These are phyloP conservation scores for Chlorella sp. DNA, from an alignment of 139 green algal species.

Conservation along the genomic window DNA sequence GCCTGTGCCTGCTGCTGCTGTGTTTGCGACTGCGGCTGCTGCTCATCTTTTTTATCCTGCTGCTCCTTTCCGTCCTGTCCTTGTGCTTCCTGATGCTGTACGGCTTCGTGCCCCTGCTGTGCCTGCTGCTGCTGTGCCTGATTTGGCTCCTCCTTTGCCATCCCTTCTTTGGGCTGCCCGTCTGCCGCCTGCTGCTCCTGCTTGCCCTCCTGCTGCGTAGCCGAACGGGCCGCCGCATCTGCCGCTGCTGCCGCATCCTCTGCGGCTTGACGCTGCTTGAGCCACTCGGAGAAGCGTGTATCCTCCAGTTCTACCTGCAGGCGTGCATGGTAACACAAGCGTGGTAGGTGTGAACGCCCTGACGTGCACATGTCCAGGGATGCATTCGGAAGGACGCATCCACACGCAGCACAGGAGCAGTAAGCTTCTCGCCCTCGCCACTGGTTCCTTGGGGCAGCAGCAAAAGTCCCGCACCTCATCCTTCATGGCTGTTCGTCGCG, in stretches of 20 bases:
- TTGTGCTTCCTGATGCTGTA: too few species aligned
- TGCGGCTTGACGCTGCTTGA: not conserved
- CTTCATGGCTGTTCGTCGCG: conserved; percentile 5
- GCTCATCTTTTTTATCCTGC: not conserved
- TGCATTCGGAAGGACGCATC: too few species aligned
- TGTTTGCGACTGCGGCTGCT: not conserved
- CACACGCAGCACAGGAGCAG: too few species aligned
- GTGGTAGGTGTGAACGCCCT: too few species aligned
- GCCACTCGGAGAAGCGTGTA: not conserved
- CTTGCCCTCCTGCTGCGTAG: not conserved
- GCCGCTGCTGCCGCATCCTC: not conserved
- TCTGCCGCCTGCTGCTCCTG: not conserved
- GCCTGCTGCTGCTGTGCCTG: not conserved
- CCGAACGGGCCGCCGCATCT: not conserved
- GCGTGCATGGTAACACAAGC: too few species aligned
- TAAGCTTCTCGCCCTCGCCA: too few species aligned
- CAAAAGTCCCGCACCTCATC: not conserved
- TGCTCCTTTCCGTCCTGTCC: not conserved
- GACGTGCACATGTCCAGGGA: too few species aligned
- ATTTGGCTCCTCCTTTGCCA: not conserved
- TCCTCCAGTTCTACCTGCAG: not conserved
- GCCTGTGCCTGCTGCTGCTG: not conserved
- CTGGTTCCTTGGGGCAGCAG: too few species aligned
- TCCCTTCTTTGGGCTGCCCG: not conserved
- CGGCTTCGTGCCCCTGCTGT: too few species aligned